Base-by-base conservation (phyloP, 805 yeast species). In the Candida sanyiensis region DNA sequence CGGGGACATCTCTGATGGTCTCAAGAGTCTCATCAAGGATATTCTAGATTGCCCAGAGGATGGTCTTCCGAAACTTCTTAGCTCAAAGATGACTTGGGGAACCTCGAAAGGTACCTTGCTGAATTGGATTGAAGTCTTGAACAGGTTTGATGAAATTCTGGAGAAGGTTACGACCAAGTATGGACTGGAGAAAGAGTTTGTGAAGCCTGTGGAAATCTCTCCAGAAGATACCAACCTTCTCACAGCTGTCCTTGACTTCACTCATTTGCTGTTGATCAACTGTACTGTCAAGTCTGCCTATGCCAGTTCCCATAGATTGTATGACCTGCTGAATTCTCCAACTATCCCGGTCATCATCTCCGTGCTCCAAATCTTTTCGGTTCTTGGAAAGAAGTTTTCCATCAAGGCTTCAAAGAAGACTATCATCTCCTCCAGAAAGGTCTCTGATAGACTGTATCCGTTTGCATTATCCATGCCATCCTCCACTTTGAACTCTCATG, bases 71-170 rank as follows among this genome's bases (percentile, higher is more conserved):
- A 42, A 45, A 4, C 51, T 60, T 29, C 52, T 77, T 37, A 52
- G 53, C 11, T 45, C 44, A 3, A 64, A 72, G 43, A 49, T 66
- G 43, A 54, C 50, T 13, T 80, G 87, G 87, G 72, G 71, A 22
- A 62, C 79, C 18, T 80, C 86, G 7, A 67, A 77, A 44, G 84
- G 83, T 26, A 83, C 85, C 49, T 59, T 90, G 24, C 72, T 71
- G 44, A 80, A 79, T 43, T 89, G 95, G 93, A 73, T 84, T 21
- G 72, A 81, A 0, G 76, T 85, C 1, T 64, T 90, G 49, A 83
- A 87, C 57, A 67, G 80, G 49, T 76, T 89, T 52, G 96, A 89
- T 55, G 70, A 66, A 10, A 69, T 85, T 6, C 62, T 85, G 38
- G 83, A 77, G 37, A 49, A 52, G 4, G 63, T 72, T 17, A 71